phyloP scores from a whole-genome alignment of 2,329 filamentous ascomycete genomes.

The Rutstroemia sp. region DNA sequence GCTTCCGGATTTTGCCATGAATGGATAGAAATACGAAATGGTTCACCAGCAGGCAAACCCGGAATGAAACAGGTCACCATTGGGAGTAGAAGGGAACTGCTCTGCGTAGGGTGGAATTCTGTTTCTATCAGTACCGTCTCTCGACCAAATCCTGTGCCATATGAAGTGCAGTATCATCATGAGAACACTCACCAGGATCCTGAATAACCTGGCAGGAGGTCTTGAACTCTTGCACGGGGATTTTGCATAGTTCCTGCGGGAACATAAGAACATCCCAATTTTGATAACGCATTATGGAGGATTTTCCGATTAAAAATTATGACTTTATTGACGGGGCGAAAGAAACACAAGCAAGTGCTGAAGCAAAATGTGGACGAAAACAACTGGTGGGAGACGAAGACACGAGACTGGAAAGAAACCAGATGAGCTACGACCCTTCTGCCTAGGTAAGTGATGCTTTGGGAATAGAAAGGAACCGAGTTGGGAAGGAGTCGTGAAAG shows the following conservation, averaged over 20 bases:
- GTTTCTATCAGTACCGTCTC: neutral
- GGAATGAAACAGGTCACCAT: constrained; percentile 66
- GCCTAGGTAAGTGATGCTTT: neutral
- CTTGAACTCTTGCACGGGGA: constrained; percentile 76
- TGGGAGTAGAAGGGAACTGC: constrained; percentile 37
- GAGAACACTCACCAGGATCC: constrained; percentile 36
- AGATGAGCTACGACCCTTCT: neutral
- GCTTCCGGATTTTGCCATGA: constrained; percentile 58
- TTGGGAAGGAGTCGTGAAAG: neutral
- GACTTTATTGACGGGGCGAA: neutral
- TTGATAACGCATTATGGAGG: constrained; percentile 63
- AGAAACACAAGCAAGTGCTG: constrained; percentile 5
- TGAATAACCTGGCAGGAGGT: constrained; percentile 64
- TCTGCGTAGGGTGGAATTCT: neutral
- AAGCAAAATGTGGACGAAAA: constrained; percentile 8
- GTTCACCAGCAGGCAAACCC: constrained; percentile 47
- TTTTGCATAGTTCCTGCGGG: constrained; percentile 51
- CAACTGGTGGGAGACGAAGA: neutral
- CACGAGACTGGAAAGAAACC: neutral
- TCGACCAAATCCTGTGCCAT: neutral
- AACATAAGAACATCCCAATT: constrained; percentile 85
- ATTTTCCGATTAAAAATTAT: constrained; percentile 1
- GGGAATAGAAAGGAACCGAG: neutral
- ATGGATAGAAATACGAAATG: constrained; percentile 69
- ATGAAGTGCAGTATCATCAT: neutral